A percentile compares a stretch with the other conserved stretches of the same genome.
Conservation (phyloP, 1,139 yeast genomes). For the Geotrichum restrictum region DNA sequence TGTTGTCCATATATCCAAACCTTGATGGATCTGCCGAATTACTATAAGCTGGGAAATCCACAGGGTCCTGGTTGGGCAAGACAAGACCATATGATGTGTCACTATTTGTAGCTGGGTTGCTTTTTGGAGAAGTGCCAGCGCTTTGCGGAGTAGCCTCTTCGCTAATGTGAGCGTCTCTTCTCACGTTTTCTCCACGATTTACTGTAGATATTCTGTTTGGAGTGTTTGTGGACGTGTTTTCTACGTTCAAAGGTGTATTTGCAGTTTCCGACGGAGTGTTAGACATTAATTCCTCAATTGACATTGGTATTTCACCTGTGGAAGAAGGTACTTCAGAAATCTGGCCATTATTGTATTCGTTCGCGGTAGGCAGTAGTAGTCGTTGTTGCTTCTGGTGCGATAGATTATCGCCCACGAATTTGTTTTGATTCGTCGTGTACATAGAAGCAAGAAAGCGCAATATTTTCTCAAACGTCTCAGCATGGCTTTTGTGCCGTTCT, state of each 20-base stretch:
- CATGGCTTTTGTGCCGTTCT: constrained; percentile 80
- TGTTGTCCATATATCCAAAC: too few relatives aligned
- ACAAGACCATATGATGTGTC: too few relatives aligned
- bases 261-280: not conserved
- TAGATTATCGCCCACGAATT: constrained; percentile 34
- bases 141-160: constrained; percentile 5
- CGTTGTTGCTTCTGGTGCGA: constrained; percentile 7
- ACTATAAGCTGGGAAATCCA: too few relatives aligned
- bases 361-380: constrained; percentile 27
- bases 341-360: constrained; percentile 17
- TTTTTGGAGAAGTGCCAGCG: constrained; percentile 8
- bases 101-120: too few relatives aligned
- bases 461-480: constrained; percentile 83
- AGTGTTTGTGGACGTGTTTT: not conserved
- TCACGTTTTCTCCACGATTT: not conserved
- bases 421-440: constrained; percentile 55
- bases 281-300: constrained; percentile 16
- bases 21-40: too few relatives aligned
- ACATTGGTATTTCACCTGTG: not conserved
- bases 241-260: not conserved
- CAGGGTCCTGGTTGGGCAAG: too few relatives aligned
- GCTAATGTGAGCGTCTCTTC: constrained; percentile 6
- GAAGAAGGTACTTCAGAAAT: constrained; percentile 13
- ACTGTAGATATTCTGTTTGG: constrained; percentile 15
- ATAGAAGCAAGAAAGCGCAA: constrained; percentile 80